phyloP scores from a whole-genome alignment of 2,329 filamentous ascomycete species.

The Nakataea oryzae region DNA sequence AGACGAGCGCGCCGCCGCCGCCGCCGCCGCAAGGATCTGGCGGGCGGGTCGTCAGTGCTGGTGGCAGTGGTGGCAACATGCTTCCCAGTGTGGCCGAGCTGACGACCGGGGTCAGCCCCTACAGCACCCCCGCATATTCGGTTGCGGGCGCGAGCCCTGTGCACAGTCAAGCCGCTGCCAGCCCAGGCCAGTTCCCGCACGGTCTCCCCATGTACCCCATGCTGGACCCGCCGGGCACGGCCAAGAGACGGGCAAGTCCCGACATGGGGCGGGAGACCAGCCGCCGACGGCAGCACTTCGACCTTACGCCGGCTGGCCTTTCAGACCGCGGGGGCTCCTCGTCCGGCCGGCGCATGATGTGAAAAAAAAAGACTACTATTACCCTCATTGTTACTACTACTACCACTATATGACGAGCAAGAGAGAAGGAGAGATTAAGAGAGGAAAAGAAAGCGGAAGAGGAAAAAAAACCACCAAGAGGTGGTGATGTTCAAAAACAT shows the following conservation, averaged over 20 bases:
- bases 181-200: constrained; percentile 28
- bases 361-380: background rate
- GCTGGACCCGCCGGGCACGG: constrained; percentile 25
- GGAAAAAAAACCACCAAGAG: background rate
- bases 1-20: constrained; percentile 16
- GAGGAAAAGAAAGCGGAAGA: no score
- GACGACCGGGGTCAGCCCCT: constrained; percentile 52
- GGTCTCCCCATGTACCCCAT: constrained; percentile 23
- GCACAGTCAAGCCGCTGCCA: constrained; percentile 25
- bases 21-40: constrained; percentile 10
- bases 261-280: constrained; percentile 33
- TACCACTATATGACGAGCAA: background rate
- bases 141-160: constrained; percentile 25
- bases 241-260: constrained; percentile 43
- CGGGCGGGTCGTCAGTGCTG: constrained; percentile 4
- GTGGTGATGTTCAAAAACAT: background rate
- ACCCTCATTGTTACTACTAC: background rate
- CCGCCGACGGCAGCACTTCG: constrained; percentile 30
- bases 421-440: no score
- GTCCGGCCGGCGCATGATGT: background rate
- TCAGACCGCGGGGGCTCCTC: background rate
- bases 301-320: constrained; percentile 7
- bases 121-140: constrained; percentile 46
- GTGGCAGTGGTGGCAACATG: constrained; percentile 28
- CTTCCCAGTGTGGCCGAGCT: constrained; percentile 54